phyloP scores from a whole-genome alignment of 768 basidiomycete genomes.

The Panus rudis region DNA sequence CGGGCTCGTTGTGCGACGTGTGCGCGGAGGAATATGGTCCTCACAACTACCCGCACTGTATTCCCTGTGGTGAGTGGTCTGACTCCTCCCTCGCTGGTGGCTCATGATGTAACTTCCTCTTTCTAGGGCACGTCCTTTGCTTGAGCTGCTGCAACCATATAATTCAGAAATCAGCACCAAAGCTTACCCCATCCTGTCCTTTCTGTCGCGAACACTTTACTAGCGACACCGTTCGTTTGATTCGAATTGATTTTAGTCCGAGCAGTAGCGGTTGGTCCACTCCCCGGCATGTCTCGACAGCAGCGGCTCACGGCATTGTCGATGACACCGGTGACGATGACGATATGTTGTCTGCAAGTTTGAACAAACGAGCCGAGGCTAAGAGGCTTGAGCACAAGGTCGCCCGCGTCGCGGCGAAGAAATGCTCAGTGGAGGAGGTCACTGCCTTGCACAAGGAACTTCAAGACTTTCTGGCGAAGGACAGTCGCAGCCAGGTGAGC shows the following conservation, averaged over 20 bases:
- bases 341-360: constrained; percentile 18
- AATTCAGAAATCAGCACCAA: constrained; percentile 70
- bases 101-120: constrained; percentile 10
- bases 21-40: constrained; percentile 82
- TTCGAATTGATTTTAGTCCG: constrained; percentile 64
- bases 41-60: constrained; percentile 68
- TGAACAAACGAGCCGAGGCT: constrained; percentile 40
- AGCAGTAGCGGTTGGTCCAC: constrained; percentile 59
- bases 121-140: constrained; percentile 73
- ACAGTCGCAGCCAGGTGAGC: constrained; percentile 62
- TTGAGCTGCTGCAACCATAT: constrained; percentile 72
- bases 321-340: constrained; percentile 28
- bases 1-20: constrained; percentile 83
- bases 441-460: constrained; percentile 71
- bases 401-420: constrained; percentile 71
- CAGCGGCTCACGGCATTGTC: constrained; percentile 34
- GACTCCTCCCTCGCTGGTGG: constrained; percentile 11
- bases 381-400: constrained; percentile 73
- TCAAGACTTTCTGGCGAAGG: constrained; percentile 65
- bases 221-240: constrained; percentile 58
- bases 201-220: constrained; percentile 78
- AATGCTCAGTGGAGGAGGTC: constrained; percentile 84
- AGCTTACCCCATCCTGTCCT: constrained; percentile 70
- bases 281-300: constrained; percentile 44
- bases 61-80: constrained; percentile 64